Evolutionary conservation across 2,329 filamentous ascomycete genomes (phyloP).

Genomic region (Ampelomyces quisqualis): DNA sequence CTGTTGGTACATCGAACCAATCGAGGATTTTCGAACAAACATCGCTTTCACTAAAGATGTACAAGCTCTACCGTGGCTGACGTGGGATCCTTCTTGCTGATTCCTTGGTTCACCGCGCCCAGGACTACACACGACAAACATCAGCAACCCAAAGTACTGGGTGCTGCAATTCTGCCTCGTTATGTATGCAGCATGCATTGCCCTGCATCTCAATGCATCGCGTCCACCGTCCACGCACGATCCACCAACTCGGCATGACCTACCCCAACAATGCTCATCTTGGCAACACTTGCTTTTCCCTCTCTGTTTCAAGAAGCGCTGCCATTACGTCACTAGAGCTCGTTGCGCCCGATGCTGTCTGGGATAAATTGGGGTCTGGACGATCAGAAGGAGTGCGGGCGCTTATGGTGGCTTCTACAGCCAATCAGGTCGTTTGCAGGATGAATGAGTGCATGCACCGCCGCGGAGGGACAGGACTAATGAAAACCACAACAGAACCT

Average conservation of each 20-base stretch:
- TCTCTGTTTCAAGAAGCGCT: constrained; percentile 19
- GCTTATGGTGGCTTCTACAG: constrained; percentile 10
- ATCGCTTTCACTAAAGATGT: constrained; percentile 1
- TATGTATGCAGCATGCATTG: constrained; percentile 11
- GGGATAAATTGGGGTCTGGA: constrained; percentile 5
- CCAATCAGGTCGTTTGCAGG: constrained; percentile 9
- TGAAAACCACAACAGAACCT: neutral
- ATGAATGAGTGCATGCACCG: constrained; percentile 6
- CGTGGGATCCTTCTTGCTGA: constrained; percentile 25
- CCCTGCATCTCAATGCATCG: constrained; percentile 8
- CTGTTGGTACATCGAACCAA: constrained; percentile 10
- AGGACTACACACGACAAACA: constrained; percentile 5
- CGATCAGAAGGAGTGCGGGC: constrained; percentile 3
- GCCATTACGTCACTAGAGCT: constrained; percentile 8
- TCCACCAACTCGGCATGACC: constrained; percentile 9
- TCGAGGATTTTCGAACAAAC: constrained; percentile 6
- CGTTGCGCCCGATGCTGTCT: constrained; percentile 3
- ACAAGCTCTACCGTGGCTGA: constrained; percentile 23
- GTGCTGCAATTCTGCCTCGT: constrained; percentile 5
- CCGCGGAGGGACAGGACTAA: neutral
- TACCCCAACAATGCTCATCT: constrained; percentile 6
- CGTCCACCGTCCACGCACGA: constrained; percentile 4
- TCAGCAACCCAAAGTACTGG: constrained; percentile 7
- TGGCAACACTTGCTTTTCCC: constrained; percentile 4
- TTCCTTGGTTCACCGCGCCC: constrained; percentile 4